Base-by-base conservation (phyloP, 306 rosid species). In the Ammopiptanthus mongolicus region DNA sequence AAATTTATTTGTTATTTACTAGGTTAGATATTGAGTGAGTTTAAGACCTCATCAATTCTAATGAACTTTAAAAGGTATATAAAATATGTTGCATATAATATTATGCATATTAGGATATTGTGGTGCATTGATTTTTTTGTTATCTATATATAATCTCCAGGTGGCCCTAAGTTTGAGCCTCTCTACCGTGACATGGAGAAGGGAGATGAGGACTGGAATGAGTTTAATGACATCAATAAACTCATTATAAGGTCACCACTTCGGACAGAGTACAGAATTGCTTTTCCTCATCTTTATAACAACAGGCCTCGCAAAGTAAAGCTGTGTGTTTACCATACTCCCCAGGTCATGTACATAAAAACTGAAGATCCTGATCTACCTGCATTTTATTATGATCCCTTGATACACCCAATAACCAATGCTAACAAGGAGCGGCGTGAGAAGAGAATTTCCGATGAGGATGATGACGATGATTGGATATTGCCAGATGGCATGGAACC, bases 161-260 rank as follows among this genome's bases (percentile, higher is more conserved):
- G 99, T 73, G 99, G 99, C 63, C 99, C 99, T 44, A 95, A 95
- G 65, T 95, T 95, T 84, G 99, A 95, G 90, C 99, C 99, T 13
- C 84, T 95, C 80, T 95, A 95, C 69, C 97, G 99, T 29, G 99
- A 95, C 82, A 95, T 95, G 99, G 99, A 95, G 87, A 95, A 95
- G 83, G 99, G 99, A 65, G 99, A 95, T 68, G 99, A 92, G 82
- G 99, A 95, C 74, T 95, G 99, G 99, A 95, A 95, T 78, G 99
- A 95, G 91, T 95, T 95, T 75, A 95, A 95, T 84, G 99, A 95
- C 86, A 95, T 95, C 53, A 95, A 95, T 86, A 95, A 95, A 65
- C 99, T 95, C 76, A 92, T 95, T 80, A 95, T 95, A 61, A 93
- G 99, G 86, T 95, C 99, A 7, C 99, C 99, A 76, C 93, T 95